Conservation (phyloP, 176 grass and related monocot genomes). For the Avena insularis region DNA sequence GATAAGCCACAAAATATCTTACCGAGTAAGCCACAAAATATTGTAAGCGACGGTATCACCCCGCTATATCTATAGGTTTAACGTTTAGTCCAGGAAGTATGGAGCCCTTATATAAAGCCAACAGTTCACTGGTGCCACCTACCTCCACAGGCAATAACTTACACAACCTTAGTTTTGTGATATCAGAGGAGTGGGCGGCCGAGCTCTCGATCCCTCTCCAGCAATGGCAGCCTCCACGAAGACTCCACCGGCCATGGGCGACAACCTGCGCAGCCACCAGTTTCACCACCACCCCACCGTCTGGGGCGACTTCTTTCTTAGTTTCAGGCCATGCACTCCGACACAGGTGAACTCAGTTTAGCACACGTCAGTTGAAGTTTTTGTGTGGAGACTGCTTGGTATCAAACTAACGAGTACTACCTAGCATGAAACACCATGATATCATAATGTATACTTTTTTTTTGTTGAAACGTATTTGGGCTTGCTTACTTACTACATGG, state of each 20-base stretch:
- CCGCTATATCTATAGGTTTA: no score
- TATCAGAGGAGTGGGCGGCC: background rate
- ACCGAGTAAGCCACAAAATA: no score
- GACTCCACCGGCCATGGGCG: background rate
- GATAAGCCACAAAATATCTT: no score
- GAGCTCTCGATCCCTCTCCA: background rate
- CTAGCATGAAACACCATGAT: no score
- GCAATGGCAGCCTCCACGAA: background rate
- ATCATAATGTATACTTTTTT: no score
- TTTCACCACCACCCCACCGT: background rate
- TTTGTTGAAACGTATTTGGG: no score
- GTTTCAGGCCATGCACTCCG: slow-evolving; percentile 1
- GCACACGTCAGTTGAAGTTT: no score
- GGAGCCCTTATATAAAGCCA: slow-evolving; percentile 2
- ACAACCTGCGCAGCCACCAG: background rate
- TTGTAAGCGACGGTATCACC: no score
- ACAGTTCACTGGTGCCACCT: background rate
- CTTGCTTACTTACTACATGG: no score
- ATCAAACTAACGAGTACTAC: no score
- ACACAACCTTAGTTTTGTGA: background rate
- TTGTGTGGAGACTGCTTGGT: no score
- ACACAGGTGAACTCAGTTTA: background rate
- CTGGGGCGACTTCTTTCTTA: background rate
- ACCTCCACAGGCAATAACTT: background rate
- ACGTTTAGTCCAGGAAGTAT: no score